A percentile compares a stretch with the other conserved stretches of the same genome.
phyloP scores from a whole-genome alignment of 108 stramenopile genomes.

The Cyclostephanos tholiformis region DNA sequence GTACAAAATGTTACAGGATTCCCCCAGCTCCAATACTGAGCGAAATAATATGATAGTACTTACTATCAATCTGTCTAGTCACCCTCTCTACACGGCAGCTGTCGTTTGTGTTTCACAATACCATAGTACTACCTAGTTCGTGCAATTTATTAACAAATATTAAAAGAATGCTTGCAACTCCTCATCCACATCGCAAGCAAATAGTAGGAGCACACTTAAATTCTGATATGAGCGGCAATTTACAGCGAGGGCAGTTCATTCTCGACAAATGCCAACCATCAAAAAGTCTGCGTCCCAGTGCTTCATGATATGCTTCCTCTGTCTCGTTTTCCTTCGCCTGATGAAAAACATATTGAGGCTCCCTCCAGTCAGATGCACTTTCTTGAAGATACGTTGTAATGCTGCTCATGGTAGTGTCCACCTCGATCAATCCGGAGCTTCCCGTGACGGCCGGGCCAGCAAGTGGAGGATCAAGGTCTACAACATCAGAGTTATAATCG shows the following conservation, averaged over 20 bases:
- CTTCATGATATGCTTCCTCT: conserved; percentile 24
- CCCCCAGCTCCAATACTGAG: no score
- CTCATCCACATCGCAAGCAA: conserved; percentile 36
- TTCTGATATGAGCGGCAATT: conserved; percentile 32
- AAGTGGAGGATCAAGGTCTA: background rate
- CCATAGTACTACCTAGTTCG: no score
- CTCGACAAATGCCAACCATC: conserved; percentile 23
- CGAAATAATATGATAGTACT: no score
- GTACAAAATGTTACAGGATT: no score
- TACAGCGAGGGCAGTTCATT: conserved; percentile 26
- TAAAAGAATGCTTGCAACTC: background rate
- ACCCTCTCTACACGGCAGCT: no score
- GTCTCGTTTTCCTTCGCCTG: background rate
- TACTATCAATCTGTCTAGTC: no score
- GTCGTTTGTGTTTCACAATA: no score
- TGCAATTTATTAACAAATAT: no score
- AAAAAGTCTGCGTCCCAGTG: conserved; percentile 27
- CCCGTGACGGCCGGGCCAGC: background rate
- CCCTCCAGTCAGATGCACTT: background rate
- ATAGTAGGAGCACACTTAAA: conserved; percentile 14
- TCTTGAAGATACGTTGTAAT: background rate
- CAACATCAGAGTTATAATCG: background rate
- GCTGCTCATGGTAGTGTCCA: conserved; percentile 8
- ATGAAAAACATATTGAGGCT: background rate
- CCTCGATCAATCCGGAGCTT: conserved; percentile 2